Evolutionary conservation across 768 basidiomycete species (phyloP), one percentile per base, ranked within the genome.

Genomic region (Suillus fuscotomentosus): DNA sequence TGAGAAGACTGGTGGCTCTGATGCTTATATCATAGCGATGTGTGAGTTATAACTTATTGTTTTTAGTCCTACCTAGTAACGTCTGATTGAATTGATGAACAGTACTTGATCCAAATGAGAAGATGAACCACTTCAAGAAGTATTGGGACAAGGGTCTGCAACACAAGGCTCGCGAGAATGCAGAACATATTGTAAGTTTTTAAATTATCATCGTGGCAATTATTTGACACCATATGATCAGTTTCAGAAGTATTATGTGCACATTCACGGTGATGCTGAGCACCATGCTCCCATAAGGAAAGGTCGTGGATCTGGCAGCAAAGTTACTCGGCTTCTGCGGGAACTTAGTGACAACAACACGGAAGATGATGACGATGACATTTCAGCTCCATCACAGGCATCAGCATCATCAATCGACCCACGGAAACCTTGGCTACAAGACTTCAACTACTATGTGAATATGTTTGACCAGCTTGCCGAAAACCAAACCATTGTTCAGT

Each of bases 11-110:
- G 60, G 61, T 1, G 74, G 75, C n/a, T n/a, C n/a, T n/a, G 9
- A 74, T n/a, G n/a, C n/a, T n/a, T n/a, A 77, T 62, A 70, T 76
- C 2, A 63, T 79, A 27, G 67, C 73, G 0, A 77, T 80, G 70
- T 66, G 76, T 80, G 55, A 48, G 47, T 48, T n/a, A n/a, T n/a
- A n/a, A n/a, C n/a, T n/a, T n/a, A n/a, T n/a, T n/a, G n/a, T 27
- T 27, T 27, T 27, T 27, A 27, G 27, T 3, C 27, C 27, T 27
- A 27, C 27, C 27, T 27, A 3, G 3, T 27, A 3, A 27, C 27
- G n/a, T n/a, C n/a, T 27, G 27, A 27, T 27, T 27, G 0, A 27
- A 27, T 27, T 27, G 3, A 27, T 27, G 3, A 27, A 27, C 27
- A 74, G 73, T 75, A 10, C 66, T 77, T 3, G 47, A 76, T 61